phyloP scores from a whole-genome alignment of 2,329 filamentous ascomycete genomes.

The Aspergillus hiratsukae region DNA sequence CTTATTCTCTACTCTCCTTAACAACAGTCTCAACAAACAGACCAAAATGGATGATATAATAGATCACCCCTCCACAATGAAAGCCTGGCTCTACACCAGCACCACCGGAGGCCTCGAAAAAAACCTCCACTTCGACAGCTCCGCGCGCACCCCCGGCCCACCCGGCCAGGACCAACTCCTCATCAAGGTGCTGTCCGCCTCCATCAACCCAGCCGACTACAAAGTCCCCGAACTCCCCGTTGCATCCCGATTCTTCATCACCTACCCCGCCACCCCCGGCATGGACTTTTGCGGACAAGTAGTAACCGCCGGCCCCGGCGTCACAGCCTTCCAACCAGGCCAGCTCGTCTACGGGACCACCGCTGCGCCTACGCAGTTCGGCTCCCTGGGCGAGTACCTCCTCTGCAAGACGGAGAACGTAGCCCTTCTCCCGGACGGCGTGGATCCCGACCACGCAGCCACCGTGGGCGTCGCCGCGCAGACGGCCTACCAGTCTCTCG shows the following conservation, averaged over 20 bases:
- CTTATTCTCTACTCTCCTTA: no score
- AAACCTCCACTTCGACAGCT: slow-evolving; percentile 46
- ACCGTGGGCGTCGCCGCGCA: slow-evolving; percentile 43
- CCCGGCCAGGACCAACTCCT: slow-evolving; percentile 47
- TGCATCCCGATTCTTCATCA: slow-evolving; percentile 37
- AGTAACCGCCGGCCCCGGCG: slow-evolving; percentile 30
- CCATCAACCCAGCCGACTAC: slow-evolving; percentile 62
- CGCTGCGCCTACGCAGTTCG: slow-evolving; percentile 30
- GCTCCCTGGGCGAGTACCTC: slow-evolving; percentile 44
- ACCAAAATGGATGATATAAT: no score
- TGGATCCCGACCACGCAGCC: slow-evolving; percentile 42
- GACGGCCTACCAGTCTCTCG: slow-evolving; percentile 47
- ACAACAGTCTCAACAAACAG: no score
- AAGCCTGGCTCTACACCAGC: slow-evolving; percentile 54
- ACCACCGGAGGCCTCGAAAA: slow-evolving; percentile 49
- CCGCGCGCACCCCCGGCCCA: slow-evolving; percentile 40
- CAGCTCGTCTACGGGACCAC: slow-evolving; percentile 46
- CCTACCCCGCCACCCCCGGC: slow-evolving; percentile 45
- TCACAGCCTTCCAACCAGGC: slow-evolving; percentile 32
- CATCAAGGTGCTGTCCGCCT: slow-evolving; percentile 50
- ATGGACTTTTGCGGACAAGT: slow-evolving; percentile 49
- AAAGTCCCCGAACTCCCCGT: slow-evolving; percentile 54
- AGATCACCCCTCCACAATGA: slow-evolving; percentile 43
- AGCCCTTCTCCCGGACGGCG: slow-evolving; percentile 41
- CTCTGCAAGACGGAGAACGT: slow-evolving; percentile 30